These are phyloP conservation scores for Phylloporus sp. DNA, from an alignment of 768 basidiomycete genomes.

Conservation along the genomic window DNA sequence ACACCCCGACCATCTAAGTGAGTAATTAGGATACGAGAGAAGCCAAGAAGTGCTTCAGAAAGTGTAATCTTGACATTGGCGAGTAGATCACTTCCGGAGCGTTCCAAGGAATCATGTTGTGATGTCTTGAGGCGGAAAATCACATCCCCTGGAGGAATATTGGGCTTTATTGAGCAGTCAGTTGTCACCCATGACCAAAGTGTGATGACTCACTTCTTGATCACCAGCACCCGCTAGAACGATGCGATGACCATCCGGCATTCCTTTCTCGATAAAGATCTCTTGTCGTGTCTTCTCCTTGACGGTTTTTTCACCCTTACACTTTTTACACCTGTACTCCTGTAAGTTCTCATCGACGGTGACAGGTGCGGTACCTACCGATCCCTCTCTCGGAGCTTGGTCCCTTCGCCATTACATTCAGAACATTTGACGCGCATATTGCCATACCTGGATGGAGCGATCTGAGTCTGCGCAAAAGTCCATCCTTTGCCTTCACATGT, in stretches of 20 bases:
- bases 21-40: conserved; percentile 83
- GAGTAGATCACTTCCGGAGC: conserved; percentile 76
- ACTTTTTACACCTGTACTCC: conserved; percentile 81
- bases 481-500: conserved; percentile 83
- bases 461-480: conserved; percentile 55
- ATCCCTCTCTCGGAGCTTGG: conserved; percentile 79
- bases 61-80: conserved; percentile 82
- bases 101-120: conserved; percentile 78
- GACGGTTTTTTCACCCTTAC: conserved; percentile 80
- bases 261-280: conserved; percentile 82
- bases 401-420: conserved; percentile 68
- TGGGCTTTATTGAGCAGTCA: conserved; percentile 56
- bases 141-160: conserved; percentile 84
- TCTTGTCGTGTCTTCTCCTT: conserved; percentile 90
- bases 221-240: conserved; percentile 91
- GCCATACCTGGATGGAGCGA: conserved; percentile 46
- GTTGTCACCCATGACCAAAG: not conserved
- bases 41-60: conserved; percentile 93
- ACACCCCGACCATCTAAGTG: conserved; percentile 95
- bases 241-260: conserved; percentile 79
- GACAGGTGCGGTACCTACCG: conserved; percentile 42
- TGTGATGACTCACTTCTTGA: conserved; percentile 56
- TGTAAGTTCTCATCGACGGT: conserved; percentile 1
- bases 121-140: conserved; percentile 71
- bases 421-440: conserved; percentile 55